These are phyloP conservation scores for Cadophora luteo-olivacea DNA, from an alignment of 2,329 filamentous ascomycete species.

Conservation along the genomic window DNA sequence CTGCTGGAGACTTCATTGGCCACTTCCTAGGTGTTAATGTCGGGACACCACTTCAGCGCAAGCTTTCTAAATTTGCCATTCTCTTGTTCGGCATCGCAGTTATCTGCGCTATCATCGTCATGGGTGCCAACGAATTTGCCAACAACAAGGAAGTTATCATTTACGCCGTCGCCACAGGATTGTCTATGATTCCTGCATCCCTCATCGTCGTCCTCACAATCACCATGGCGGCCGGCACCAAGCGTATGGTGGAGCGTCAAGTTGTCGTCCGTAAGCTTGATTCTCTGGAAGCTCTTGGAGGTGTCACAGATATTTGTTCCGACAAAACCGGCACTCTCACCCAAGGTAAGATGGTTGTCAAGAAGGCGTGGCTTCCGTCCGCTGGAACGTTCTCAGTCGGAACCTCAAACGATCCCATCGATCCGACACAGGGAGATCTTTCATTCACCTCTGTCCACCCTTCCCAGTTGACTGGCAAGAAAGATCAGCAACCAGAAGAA, in stretches of 20 bases:
- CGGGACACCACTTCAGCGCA: constrained; percentile 71
- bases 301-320: constrained; percentile 68
- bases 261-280: constrained; percentile 64
- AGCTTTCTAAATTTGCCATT: constrained; percentile 68
- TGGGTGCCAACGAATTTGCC: constrained; percentile 62
- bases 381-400: constrained; percentile 59
- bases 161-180: constrained; percentile 64
- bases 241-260: constrained; percentile 60
- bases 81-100: constrained; percentile 68
- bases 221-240: constrained; percentile 68
- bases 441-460: constrained; percentile 46
- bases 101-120: constrained; percentile 68
- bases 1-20: constrained; percentile 60
- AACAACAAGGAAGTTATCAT: constrained; percentile 63
- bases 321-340: constrained; percentile 75
- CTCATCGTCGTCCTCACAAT: constrained; percentile 71
- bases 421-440: constrained; percentile 55
- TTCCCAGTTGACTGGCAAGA: constrained; percentile 30
- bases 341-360: constrained; percentile 51
- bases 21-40: constrained; percentile 68
- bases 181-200: constrained; percentile 68
- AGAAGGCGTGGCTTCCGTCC: constrained; percentile 60
- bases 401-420: constrained; percentile 55
- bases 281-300: constrained; percentile 61
- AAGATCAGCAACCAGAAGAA: constrained; percentile 24